Evolutionary conservation across 1,284 basidiomycete species (phyloP).

Genomic region (Trichosporon sp.): DNA sequence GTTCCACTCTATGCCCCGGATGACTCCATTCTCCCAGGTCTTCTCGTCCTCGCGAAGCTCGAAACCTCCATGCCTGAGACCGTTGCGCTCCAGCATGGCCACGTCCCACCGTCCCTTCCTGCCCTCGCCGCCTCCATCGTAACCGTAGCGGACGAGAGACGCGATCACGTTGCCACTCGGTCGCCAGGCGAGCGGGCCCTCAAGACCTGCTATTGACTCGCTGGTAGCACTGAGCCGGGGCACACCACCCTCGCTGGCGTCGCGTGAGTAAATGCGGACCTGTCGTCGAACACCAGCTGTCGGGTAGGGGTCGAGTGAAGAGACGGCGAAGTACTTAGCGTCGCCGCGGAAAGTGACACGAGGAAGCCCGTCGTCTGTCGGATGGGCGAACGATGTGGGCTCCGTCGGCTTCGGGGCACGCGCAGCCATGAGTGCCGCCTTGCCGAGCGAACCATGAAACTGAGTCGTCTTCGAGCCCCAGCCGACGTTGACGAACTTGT

Average conservation of each 20-base stretch:
- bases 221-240: slow-evolving; percentile 77
- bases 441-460: slow-evolving; percentile 94
- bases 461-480: slow-evolving; percentile 98
- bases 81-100: slow-evolving; percentile 94
- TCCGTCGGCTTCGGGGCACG: slow-evolving; percentile 52
- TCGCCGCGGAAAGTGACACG: slow-evolving; percentile 92
- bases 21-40: slow-evolving; percentile 49
- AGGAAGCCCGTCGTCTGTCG: slow-evolving; percentile 67
- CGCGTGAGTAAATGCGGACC: slow-evolving; percentile 73
- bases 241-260: slow-evolving; percentile 47
- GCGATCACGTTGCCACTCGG: slow-evolving; percentile 84
- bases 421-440: slow-evolving; percentile 60
- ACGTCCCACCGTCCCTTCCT: slow-evolving; percentile 64
- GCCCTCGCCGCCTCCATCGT: slow-evolving; percentile 61
- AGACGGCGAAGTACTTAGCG: slow-evolving; percentile 80
- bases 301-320: slow-evolving; percentile 55
- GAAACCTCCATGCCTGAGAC: slow-evolving; percentile 86
- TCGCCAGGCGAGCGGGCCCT: slow-evolving; percentile 75
- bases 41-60: slow-evolving; percentile 55
- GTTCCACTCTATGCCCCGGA: slow-evolving; percentile 80
- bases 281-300: slow-evolving; percentile 50
- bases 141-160: slow-evolving; percentile 72
- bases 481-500: slow-evolving; percentile 86
- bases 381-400: slow-evolving; percentile 41
- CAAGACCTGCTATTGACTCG: slow-evolving; percentile 74